A percentile compares a stretch with the other conserved stretches of the same genome.
Conservation (phyloP, 495 filamentous ascomycete species). For the Alectoria sarmentosa region DNA sequence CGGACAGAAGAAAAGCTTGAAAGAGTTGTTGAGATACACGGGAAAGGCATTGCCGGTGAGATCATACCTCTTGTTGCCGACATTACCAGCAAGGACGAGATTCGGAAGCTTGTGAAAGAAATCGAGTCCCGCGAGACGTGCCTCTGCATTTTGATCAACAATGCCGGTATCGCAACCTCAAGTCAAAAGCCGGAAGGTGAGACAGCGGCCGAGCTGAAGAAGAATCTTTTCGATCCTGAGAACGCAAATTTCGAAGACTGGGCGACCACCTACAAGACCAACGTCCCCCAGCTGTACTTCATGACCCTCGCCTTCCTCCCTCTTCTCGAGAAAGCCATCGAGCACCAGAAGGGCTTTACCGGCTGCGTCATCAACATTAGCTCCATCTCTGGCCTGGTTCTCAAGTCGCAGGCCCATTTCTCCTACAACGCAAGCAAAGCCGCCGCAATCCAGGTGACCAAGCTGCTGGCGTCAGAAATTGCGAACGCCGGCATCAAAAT, state of each 20-base stretch:
- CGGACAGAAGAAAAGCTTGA: slow-evolving; percentile 50
- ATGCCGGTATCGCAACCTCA: slow-evolving; percentile 42
- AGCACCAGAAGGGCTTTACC: slow-evolving; percentile 43
- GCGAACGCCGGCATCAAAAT: slow-evolving; percentile 37
- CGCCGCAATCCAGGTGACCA: slow-evolving; percentile 46
- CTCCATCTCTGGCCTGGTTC: slow-evolving; percentile 46
- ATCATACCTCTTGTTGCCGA: slow-evolving; percentile 52
- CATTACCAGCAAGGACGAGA: slow-evolving; percentile 41
- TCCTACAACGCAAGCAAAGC: slow-evolving; percentile 48
- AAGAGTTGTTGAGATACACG: slow-evolving; percentile 39
- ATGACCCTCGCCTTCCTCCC: slow-evolving; percentile 39
- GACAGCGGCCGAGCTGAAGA: slow-evolving; percentile 42
- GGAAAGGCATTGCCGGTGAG: slow-evolving; percentile 42
- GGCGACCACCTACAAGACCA: slow-evolving; percentile 42
- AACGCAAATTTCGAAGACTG: slow-evolving; percentile 38
- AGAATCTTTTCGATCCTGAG: slow-evolving; percentile 50
- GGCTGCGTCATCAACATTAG: slow-evolving; percentile 55
- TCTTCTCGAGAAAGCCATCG: slow-evolving; percentile 38
- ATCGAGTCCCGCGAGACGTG: slow-evolving; percentile 38
- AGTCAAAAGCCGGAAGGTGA: slow-evolving; percentile 33
- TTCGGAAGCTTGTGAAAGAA: slow-evolving; percentile 39
- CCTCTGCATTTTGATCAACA: slow-evolving; percentile 50
- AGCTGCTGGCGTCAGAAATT: slow-evolving; percentile 47
- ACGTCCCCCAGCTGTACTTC: slow-evolving; percentile 43
- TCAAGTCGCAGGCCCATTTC: slow-evolving; percentile 46